Evolutionary conservation across 805 yeast species (phyloP), one percentile per base, ranked within the genome.

Genomic region (Pichia manshurica): DNA sequence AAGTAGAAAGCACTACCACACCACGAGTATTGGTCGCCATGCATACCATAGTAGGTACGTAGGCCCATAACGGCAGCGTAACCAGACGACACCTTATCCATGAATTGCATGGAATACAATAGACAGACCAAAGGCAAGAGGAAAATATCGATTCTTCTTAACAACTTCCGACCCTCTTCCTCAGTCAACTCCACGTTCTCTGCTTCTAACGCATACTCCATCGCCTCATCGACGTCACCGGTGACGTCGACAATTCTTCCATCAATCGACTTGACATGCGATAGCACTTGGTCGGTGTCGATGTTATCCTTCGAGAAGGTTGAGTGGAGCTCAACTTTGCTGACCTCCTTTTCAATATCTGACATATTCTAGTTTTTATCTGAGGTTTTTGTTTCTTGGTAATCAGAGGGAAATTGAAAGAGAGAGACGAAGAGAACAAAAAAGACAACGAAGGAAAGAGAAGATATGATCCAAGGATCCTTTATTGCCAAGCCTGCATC

Each of bases 51-150:
- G 51, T 78, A 82, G 2, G 60, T 58, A 46, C 71, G 59, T 19
- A 82, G 56, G 2, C 85, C 86, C 72, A 79, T 58, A 45, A 82
- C 70, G 1, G 84, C 71, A 0, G 86, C 84, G 47, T 71, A 73
- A 19, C 77, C 67, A 42, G 69, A 72, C 4, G 83, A 65, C 19
- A 67, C 63, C 58, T 81, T 81, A 63, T 81, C 87, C 80, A 81
- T 75, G 53, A 70, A 76, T 60, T 79, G 84, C 19, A 73, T 60
- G 13, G 76, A 69, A 61, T 77, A 75, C 23, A 77, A 56, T 21
- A 72, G 47, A 52, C 75, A 72, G 63, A 80, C 66, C 45, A 79
- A 48, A 1, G 85, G 81, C 55, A 77, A 61, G 51, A 81, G 52
- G 50, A 61, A 71, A 16, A 71, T 39, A 56, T 81, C 85, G 22